phyloP scores from a whole-genome alignment of 495 filamentous ascomycete species.

The Daldinia decipiens region DNA sequence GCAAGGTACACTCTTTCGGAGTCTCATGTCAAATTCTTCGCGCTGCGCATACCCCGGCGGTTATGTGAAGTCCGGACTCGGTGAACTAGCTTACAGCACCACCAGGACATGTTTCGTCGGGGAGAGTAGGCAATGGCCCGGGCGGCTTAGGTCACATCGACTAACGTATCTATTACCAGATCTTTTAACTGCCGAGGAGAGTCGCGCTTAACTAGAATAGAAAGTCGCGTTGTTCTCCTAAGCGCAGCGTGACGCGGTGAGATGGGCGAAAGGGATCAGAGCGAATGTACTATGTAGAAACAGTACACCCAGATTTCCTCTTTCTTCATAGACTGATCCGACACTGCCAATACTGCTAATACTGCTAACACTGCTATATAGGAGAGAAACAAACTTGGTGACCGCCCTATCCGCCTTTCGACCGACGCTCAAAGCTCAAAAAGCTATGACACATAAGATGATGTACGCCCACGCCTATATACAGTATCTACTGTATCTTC shows the following conservation, averaged over 20 bases:
- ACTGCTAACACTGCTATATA: neutral
- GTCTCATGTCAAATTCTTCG: constrained; percentile 9
- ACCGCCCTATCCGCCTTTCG: constrained; percentile 9
- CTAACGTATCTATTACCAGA: constrained; percentile 26
- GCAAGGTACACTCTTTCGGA: neutral
- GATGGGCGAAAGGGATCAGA: neutral
- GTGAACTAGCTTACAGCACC: constrained; percentile 17
- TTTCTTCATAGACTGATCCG: neutral
- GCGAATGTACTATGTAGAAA: neutral
- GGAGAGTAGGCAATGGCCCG: constrained; percentile 12
- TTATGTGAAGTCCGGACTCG: constrained; percentile 30
- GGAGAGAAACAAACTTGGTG: constrained; percentile 2
- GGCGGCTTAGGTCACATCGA: constrained; percentile 28
- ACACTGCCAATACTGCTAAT: too few species aligned
- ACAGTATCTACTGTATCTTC: constrained; percentile 5
- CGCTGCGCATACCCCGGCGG: neutral
- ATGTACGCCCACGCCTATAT: constrained; percentile 8
- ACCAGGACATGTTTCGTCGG: constrained; percentile 14
- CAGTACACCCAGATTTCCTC: neutral
- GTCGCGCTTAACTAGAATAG: constrained; percentile 26
- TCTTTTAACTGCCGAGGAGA: constrained; percentile 35
- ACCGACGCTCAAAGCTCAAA: constrained; percentile 1
- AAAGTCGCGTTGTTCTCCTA: constrained; percentile 36
- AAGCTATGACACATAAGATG: constrained; percentile 4
- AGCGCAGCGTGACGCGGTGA: constrained; percentile 23